Evolutionary conservation across 176 grass and related monocot genomes (phyloP).

Genomic region (Phoenix dactylifera): DNA sequence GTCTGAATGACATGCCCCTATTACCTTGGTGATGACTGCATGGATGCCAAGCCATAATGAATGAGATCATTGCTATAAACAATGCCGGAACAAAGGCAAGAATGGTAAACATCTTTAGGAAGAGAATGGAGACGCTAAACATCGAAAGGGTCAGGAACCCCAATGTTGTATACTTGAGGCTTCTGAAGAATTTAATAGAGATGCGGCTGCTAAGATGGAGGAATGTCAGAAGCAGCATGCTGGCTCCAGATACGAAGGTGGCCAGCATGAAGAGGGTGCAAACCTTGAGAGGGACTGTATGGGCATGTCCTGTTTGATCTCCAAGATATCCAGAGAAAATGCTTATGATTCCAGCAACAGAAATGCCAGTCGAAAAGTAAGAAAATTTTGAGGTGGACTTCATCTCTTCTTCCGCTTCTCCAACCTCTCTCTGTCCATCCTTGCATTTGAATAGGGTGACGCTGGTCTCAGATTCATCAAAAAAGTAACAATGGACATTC

Average conservation of each 20-base stretch:
- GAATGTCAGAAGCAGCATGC: neutral
- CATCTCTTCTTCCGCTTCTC: too few relatives aligned
- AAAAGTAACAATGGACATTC: too few relatives aligned
- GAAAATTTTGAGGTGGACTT: too few relatives aligned
- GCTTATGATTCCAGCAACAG: too few relatives aligned
- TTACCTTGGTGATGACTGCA: neutral
- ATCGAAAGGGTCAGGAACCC: neutral
- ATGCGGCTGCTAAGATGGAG: neutral
- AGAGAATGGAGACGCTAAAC: neutral
- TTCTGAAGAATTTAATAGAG: neutral
- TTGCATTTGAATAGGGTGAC: too few relatives aligned
- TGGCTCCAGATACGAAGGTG: neutral
- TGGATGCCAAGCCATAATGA: neutral
- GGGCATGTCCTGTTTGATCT: too few relatives aligned
- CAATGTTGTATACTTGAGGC: neutral
- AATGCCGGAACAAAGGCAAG: neutral
- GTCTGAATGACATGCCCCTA: too few relatives aligned
- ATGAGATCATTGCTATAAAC: neutral
- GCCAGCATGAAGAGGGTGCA: neutral
- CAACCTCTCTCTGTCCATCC: too few relatives aligned
- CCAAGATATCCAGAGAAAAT: too few relatives aligned
- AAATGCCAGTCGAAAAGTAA: too few relatives aligned
- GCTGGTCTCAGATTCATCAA: too few relatives aligned
- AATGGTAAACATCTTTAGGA: neutral
- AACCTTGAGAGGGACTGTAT: too few relatives aligned